These are phyloP conservation scores for Colletotrichum cereale DNA, from an alignment of 2,329 filamentous ascomycete genomes.

Conservation along the genomic window DNA sequence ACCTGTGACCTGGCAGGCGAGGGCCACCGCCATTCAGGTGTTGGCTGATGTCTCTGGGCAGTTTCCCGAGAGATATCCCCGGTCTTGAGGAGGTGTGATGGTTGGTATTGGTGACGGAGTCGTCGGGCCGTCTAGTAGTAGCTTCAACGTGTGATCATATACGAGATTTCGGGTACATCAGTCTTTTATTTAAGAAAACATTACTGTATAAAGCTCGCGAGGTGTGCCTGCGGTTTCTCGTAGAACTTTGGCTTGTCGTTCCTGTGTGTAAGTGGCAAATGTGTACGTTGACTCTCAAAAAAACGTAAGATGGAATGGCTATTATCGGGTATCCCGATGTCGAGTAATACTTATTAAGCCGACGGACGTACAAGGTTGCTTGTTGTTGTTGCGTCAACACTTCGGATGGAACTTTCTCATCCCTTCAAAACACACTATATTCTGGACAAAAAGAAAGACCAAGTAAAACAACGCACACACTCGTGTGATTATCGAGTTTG, in stretches of 20 bases:
- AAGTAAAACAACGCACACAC: neutral
- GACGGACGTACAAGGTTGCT: no score
- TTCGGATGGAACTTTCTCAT: neutral
- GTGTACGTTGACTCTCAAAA: neutral
- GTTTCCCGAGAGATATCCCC: slow-evolving; percentile 28
- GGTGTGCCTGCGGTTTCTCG: no score
- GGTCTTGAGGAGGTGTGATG: neutral
- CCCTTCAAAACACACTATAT: neutral
- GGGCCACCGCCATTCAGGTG: slow-evolving; percentile 21
- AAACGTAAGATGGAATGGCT: neutral
- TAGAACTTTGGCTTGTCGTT: neutral
- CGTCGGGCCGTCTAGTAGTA: rapidly evolving
- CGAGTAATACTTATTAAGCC: neutral
- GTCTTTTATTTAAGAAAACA: no score
- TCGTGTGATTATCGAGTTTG: neutral
- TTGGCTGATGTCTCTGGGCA: slow-evolving; percentile 24
- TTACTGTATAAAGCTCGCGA: neutral
- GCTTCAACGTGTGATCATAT: neutral
- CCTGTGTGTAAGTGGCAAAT: neutral
- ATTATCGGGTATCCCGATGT: neutral
- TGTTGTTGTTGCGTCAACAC: neutral
- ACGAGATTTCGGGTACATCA: neutral
- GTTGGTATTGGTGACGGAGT: no score
- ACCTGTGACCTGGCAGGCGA: slow-evolving; percentile 3
- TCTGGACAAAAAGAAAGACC: neutral